Evolutionary conservation across 768 basidiomycete species (phyloP).

Genomic region (Exidia glandulosa): DNA sequence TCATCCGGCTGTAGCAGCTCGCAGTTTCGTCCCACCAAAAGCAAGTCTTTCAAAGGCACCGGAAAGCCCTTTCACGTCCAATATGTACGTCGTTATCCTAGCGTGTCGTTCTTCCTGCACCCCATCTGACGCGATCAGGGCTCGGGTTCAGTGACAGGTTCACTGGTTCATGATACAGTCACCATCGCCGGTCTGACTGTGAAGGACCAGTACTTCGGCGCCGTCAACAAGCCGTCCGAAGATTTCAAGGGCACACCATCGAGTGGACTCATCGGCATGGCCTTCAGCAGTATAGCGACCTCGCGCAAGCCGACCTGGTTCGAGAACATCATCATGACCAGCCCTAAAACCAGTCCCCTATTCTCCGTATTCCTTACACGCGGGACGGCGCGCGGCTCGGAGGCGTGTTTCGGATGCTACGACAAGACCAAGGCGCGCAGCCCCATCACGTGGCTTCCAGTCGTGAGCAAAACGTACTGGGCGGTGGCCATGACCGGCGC

Average conservation of each 20-base stretch:
- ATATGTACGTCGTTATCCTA: slow-evolving; percentile 30
- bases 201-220: slow-evolving; percentile 43
- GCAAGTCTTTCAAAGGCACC: slow-evolving; percentile 30
- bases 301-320: slow-evolving; percentile 43
- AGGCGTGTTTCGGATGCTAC: slow-evolving; percentile 37
- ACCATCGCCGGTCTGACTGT: slow-evolving; percentile 34
- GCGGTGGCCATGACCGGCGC: slow-evolving; percentile 38
- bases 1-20: slow-evolving; percentile 23
- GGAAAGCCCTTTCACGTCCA: slow-evolving; percentile 24
- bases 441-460: slow-evolving; percentile 26
- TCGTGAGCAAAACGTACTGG: slow-evolving; percentile 50
- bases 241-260: slow-evolving; percentile 43
- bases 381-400: slow-evolving; percentile 29
- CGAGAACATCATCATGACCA: slow-evolving; percentile 43
- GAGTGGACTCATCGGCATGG: slow-evolving; percentile 50
- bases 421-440: slow-evolving; percentile 28
- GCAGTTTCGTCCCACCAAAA: slow-evolving; percentile 28
- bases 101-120: neutral
- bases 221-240: slow-evolving; percentile 32
- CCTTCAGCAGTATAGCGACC: slow-evolving; percentile 44
- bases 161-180: slow-evolving; percentile 39
- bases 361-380: slow-evolving; percentile 54
- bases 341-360: slow-evolving; percentile 30
- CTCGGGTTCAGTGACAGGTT: slow-evolving; percentile 40
- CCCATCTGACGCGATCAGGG: slow-evolving; percentile 26